These are phyloP conservation scores for Penicillium macrosclerotiorum DNA, from an alignment of 495 filamentous ascomycete species.

Conservation along the genomic window DNA sequence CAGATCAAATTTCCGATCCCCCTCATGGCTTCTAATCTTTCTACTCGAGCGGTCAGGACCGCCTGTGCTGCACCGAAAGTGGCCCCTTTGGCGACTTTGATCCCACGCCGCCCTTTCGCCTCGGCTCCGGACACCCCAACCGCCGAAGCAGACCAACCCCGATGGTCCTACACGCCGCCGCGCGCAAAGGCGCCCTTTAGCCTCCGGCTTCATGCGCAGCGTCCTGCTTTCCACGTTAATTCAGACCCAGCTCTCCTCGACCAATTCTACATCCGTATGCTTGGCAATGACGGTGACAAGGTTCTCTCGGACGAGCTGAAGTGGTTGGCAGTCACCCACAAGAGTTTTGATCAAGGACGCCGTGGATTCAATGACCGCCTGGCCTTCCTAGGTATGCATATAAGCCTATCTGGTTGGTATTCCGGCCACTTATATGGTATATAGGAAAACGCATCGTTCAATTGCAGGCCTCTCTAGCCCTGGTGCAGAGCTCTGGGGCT, in stretches of 20 bases:
- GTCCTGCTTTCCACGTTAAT: conserved; percentile 64
- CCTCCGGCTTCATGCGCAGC: conserved; percentile 44
- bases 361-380: conserved; percentile 93
- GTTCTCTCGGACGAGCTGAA: conserved; percentile 86
- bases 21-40: conserved; percentile 42
- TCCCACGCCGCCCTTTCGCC: conserved; percentile 27
- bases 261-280: conserved; percentile 65
- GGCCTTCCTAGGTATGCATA: conserved; percentile 75
- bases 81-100: conserved; percentile 11
- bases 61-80: conserved; percentile 31
- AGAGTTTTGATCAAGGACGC: conserved; percentile 94
- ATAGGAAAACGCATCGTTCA: conserved; percentile 78
- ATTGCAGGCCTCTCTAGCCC: conserved; percentile 69
- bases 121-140: conserved; percentile 21
- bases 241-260: conserved; percentile 69
- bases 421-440: conserved; percentile 3
- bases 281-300: conserved; percentile 67
- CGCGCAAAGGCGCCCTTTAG: conserved; percentile 72
- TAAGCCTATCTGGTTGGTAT: neutral
- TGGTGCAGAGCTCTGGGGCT: conserved; percentile 52
- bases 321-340: conserved; percentile 96
- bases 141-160: conserved; percentile 52
- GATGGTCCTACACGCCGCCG: conserved; percentile 81
- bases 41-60: conserved; percentile 35
- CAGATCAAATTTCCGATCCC: conserved; percentile 17